Percentiles rank a stretch among this genome's conserved stretches.
phyloP scores from a whole-genome alignment of 257 asterid species.

The Sherardia arvensis region DNA sequence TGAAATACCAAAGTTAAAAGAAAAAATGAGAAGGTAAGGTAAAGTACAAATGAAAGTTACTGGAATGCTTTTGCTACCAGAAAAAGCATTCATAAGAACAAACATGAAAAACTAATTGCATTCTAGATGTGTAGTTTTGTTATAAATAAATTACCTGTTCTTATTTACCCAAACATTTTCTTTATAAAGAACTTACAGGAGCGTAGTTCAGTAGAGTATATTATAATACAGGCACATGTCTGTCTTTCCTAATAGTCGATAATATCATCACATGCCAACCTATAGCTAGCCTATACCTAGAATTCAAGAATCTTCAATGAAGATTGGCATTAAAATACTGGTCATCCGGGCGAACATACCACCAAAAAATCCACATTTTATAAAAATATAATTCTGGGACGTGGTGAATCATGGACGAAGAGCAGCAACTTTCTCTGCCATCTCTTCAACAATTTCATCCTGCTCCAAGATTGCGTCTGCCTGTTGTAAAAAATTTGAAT shows the following conservation, averaged over 20 bases:
- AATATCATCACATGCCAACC: constrained; percentile 1
- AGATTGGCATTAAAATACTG: background rate
- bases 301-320: constrained; percentile 6
- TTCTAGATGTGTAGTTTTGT: no score
- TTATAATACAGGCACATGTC: background rate
- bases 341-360: background rate
- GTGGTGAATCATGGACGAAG: constrained; percentile 19
- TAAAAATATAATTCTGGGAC: background rate
- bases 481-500: constrained; percentile 12
- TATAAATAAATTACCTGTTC: no score
- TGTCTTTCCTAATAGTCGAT: background rate
- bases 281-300: constrained; percentile 25
- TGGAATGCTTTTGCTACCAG: no score
- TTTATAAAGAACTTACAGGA: background rate
- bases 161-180: background rate
- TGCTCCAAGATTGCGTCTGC: constrained; percentile 30
- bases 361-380: background rate
- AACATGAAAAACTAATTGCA: no score
- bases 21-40: no score
- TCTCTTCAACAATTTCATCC: constrained; percentile 24
- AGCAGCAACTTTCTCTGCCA: constrained; percentile 22
- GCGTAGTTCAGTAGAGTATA: background rate
- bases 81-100: no score
- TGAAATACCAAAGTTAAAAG: no score
- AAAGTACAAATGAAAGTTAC: no score